phyloP scores from a whole-genome alignment of 768 basidiomycete species.

The Leccinum incarnatum region DNA sequence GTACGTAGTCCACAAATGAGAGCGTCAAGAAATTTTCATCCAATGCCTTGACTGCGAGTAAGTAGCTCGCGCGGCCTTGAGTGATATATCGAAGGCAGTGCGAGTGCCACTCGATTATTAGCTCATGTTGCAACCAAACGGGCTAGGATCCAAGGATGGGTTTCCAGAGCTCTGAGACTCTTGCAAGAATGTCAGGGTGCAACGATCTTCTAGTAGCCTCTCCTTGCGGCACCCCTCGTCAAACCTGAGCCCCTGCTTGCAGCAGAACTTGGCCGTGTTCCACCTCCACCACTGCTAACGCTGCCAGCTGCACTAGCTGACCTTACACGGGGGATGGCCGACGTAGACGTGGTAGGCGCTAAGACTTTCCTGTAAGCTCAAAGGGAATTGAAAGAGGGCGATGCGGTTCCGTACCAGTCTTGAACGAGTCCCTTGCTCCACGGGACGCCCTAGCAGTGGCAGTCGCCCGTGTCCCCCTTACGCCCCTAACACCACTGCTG shows the following conservation, averaged over 20 bases:
- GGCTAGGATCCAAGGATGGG: background rate
- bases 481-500: constrained; percentile 64
- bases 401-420: constrained; percentile 33
- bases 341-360: constrained; percentile 18
- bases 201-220: constrained; percentile 19
- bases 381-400: background rate
- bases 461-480: constrained; percentile 63
- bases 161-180: background rate
- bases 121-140: background rate
- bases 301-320: constrained; percentile 29
- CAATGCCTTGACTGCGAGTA: background rate
- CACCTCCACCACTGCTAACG: constrained; percentile 14
- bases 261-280: constrained; percentile 23
- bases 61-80: background rate
- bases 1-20: constrained; percentile 4
- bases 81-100: background rate
- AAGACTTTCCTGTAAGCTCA: constrained; percentile 2
- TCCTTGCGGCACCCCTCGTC: constrained; percentile 24
- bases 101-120: background rate
- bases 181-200: background rate
- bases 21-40: background rate
- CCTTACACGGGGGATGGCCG: constrained; percentile 21
- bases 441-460: constrained; percentile 40
- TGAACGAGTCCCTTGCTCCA: constrained; percentile 44
- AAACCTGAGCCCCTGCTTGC: constrained; percentile 26